These are phyloP conservation scores for Pestalotiopsis sp. DNA, from an alignment of 2,329 filamentous ascomycete genomes.

Conservation along the genomic window DNA sequence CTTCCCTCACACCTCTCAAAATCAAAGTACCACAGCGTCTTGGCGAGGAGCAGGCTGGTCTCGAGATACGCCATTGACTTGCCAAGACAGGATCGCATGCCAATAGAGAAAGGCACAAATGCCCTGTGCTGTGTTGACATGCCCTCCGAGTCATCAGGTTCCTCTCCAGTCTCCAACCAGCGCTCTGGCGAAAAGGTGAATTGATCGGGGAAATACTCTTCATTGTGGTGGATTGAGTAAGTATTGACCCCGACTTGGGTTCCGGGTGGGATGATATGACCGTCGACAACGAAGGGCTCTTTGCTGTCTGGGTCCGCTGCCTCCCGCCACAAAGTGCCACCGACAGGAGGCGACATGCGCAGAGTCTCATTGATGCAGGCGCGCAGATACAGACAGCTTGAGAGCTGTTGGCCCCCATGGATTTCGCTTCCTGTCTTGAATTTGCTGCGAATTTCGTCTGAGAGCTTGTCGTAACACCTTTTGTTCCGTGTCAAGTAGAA, in stretches of 20 bases:
- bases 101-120: slow-evolving; percentile 36
- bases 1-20: slow-evolving; percentile 8
- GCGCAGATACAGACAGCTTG: slow-evolving; percentile 40
- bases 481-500: slow-evolving; percentile 37
- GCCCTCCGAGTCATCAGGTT: neutral
- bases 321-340: slow-evolving; percentile 34
- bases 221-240: slow-evolving; percentile 38
- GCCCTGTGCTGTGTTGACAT: slow-evolving; percentile 18
- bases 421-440: slow-evolving; percentile 36
- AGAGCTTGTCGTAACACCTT: slow-evolving; percentile 26
- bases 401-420: slow-evolving; percentile 30
- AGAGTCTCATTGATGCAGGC: slow-evolving; percentile 50
- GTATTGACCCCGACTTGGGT: slow-evolving; percentile 33
- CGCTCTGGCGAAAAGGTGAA: slow-evolving; percentile 34
- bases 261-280: slow-evolving; percentile 33
- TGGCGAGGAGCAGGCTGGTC: slow-evolving; percentile 21
- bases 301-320: slow-evolving; percentile 15
- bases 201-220: slow-evolving; percentile 27
- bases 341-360: slow-evolving; percentile 45
- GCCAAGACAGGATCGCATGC: slow-evolving; percentile 37
- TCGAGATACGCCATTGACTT: slow-evolving; percentile 28
- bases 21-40: slow-evolving; percentile 21
- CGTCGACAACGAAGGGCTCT: slow-evolving; percentile 24
- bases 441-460: slow-evolving; percentile 30
- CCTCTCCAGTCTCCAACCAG: slow-evolving; percentile 27